A percentile compares a stretch with the other conserved stretches of the same genome.
phyloP scores from a whole-genome alignment of 768 basidiomycete species.

The Chalciporus pseudorubinellus region DNA sequence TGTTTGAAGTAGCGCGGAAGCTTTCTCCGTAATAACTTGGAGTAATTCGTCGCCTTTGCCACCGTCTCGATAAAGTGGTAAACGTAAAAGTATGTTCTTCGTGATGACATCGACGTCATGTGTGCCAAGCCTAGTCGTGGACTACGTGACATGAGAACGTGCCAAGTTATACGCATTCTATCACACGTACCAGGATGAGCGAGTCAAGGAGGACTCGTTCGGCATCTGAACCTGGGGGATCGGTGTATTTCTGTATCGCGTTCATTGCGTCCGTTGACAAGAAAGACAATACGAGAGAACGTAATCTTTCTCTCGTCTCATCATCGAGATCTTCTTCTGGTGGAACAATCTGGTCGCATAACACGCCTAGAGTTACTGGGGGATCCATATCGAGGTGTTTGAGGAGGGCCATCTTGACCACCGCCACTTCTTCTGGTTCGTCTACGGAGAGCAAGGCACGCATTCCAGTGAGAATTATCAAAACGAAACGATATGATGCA shows the following conservation, averaged over 20 bases:
- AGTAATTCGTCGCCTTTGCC: constrained; percentile 41
- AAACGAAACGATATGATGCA: constrained; percentile 11
- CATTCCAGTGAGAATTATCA: constrained; percentile 16
- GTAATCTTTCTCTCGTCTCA: constrained; percentile 54
- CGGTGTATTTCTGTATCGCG: constrained; percentile 44
- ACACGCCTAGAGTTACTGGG: constrained; percentile 56
- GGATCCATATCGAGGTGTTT: constrained; percentile 67
- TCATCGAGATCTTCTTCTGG: constrained; percentile 51
- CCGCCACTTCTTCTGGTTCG: constrained; percentile 60
- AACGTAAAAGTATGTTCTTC: constrained; percentile 49
- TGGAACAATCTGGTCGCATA: constrained; percentile 65
- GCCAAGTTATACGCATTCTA: background rate
- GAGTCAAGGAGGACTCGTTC: constrained; percentile 49
- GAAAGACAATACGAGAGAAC: constrained; percentile 59
- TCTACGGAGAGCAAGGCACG: constrained; percentile 38
- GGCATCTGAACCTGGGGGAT: constrained; percentile 40
- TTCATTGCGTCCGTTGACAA: constrained; percentile 50
- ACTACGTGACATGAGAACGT: constrained; percentile 35
- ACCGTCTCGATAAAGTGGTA: constrained; percentile 43
- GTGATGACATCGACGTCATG: constrained; percentile 47
- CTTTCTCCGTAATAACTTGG: constrained; percentile 38
- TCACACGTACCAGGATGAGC: constrained; percentile 45
- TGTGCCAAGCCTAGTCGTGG: constrained; percentile 43
- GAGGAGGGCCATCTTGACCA: constrained; percentile 58
- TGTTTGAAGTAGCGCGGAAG: constrained; percentile 31